These are phyloP conservation scores for Plectosphaerella plurivora DNA, from an alignment of 2,329 filamentous ascomycete genomes.

Conservation along the genomic window DNA sequence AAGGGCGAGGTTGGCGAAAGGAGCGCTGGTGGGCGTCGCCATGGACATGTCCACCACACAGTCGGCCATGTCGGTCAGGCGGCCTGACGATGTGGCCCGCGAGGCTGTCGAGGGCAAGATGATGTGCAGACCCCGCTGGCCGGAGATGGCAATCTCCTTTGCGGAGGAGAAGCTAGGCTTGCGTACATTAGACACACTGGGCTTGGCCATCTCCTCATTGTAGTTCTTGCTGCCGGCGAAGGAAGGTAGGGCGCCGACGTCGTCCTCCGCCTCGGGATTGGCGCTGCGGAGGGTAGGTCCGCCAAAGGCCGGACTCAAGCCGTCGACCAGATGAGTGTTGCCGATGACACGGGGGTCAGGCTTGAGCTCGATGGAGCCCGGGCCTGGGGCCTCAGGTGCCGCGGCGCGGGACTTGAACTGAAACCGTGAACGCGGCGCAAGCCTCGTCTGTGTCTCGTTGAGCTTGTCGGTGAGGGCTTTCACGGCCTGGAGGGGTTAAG, in stretches of 20 bases:
- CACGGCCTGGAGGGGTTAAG: conserved; percentile 52
- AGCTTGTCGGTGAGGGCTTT: conserved; percentile 78
- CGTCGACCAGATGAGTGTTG: conserved; percentile 5
- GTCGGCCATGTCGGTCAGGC: conserved; percentile 61
- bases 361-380: conserved; percentile 12
- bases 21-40: conserved; percentile 49
- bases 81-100: conserved; percentile 68
- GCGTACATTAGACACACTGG: conserved; percentile 37
- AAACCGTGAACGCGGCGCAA: conserved; percentile 76
- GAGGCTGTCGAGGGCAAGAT: conserved; percentile 69
- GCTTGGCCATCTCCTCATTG: conserved; percentile 49
- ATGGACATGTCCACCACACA: conserved; percentile 80
- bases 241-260: conserved; percentile 30
- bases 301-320: conserved; percentile 11
- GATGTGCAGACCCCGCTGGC: conserved; percentile 67
- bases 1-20: conserved; percentile 66
- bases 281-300: conserved; percentile 11
- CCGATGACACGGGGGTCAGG: conserved; percentile 36
- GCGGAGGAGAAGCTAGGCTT: conserved; percentile 61
- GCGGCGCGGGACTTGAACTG: conserved; percentile 57
- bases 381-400: not conserved
- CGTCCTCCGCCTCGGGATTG: conserved; percentile 20
- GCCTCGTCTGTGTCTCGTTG: conserved; percentile 60
- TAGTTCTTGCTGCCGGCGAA: conserved; percentile 41
- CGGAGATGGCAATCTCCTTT: conserved; percentile 58